Base-by-base conservation (phyloP, 208 protist genomes). In the Wallacemonas sp. region DNA sequence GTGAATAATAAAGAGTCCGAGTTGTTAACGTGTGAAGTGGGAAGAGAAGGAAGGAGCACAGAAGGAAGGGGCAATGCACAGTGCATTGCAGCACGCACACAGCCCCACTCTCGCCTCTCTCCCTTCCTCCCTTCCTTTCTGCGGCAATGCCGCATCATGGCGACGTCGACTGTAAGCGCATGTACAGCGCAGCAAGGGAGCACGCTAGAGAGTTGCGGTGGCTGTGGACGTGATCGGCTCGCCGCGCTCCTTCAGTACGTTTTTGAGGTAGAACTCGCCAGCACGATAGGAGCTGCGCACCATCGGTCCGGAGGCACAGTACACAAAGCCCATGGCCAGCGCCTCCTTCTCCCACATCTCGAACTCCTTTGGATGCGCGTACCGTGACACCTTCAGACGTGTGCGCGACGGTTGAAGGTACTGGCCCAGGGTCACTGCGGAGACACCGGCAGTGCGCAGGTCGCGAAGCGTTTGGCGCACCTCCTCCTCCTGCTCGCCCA, bases 361-460 rank as follows among this genome's bases (percentile, higher is more conserved):
- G 79, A 99, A 99, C 70, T 98, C 88, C 46, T 95, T 98, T 6
- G 97, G 97, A 50, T 97, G 88, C 8, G 98, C 96, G 63, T 99
- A 99, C 46, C 91, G 93, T 10, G 79, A 78, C 13, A 99, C 98
- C 75, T 98, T 98, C 82, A 99, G 97, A 37, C 98, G 98, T 34
- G 86, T 95, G 44, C 88, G 88, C 10, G 93, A 91, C 21, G 98
- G 98, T 60, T 97, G 95, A 48, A 99, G 82, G 73, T 99, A 99
- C 78, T 99, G 98, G 0, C 98, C 97, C 9, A 99, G 76, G 1
- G 97, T 99, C 30, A 99, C 71, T 1, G 84, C 87, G 27, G 96
- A 97, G 38, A 98, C 97, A 39, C 92, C 96, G 26, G 84, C 92
- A 19, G 60, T 89, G 32, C 94, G 85, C 46, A 98, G 74, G 58